Percentiles rank a stretch among this genome's conserved stretches.
These are phyloP conservation scores for Alternaria burnsii DNA, from an alignment of 2,329 filamentous ascomycete species.

Conservation along the genomic window DNA sequence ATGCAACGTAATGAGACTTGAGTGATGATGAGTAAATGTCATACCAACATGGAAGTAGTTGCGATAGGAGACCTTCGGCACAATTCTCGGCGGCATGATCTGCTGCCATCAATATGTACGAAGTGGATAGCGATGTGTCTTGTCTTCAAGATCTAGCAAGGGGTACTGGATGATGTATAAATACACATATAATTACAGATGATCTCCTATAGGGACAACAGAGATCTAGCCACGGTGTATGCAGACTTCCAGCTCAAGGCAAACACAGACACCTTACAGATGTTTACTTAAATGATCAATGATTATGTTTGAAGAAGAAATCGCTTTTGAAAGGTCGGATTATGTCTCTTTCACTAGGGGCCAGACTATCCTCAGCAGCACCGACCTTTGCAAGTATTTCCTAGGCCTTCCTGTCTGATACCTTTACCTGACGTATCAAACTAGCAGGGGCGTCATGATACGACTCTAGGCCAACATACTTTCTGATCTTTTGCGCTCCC, in stretches of 20 bases:
- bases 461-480: slow-evolving; percentile 19
- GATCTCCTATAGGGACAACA: not conserved
- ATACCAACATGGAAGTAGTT: not conserved
- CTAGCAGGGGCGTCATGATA: not conserved
- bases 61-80: not conserved
- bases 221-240: not conserved
- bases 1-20: not conserved
- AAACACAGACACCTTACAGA: not conserved
- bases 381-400: not conserved
- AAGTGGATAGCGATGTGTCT: not conserved
- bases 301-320: not conserved
- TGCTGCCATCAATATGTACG: not conserved
- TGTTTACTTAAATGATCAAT: not conserved
- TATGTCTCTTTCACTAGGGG: not conserved
- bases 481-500: slow-evolving; percentile 5
- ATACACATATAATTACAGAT: not conserved
- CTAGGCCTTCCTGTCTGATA: not conserved
- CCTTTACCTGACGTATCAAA: not conserved
- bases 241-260: not conserved
- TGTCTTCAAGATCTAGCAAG: not conserved
- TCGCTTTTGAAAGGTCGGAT: not conserved
- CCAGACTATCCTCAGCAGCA: not conserved
- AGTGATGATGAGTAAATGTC: not conserved
- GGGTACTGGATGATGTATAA: not conserved
- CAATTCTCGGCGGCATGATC: not conserved